Base-by-base conservation (phyloP, 2,329 filamentous ascomycete species). In the Akanthomyces lecanii region DNA sequence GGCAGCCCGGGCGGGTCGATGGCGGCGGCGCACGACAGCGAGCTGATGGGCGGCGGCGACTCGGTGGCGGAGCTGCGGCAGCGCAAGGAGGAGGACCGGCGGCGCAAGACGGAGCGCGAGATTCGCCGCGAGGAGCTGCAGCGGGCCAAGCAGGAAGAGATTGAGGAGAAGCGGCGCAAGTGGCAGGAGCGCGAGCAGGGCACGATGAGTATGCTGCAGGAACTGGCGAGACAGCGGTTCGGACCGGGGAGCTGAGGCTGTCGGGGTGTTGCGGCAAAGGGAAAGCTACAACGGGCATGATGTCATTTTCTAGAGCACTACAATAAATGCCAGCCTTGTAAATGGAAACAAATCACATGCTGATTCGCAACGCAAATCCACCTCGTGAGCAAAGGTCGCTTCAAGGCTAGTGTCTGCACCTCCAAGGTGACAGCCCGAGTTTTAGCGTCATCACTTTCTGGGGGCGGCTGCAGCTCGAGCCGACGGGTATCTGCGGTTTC, bases 21-120 rank as follows among this genome's bases (percentile, higher is more conserved):
- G 79, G 75, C 0, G 82, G 70, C 59, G 75, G 66, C 83, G 79
- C 82, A 83, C 0, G 93, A 96, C 14, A 79, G 79, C 18, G 90
- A 96, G 61, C 73, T 98, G 30, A 89, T 97, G 86, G 91, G 91
- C 4, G 88, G 83, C 1, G 88, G 83, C 51, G 83, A 83, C 54
- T 82, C 81, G 14, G 69, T 88, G n/a, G 84, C 82, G 1, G 89
- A 92, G 64, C 86, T 88, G 67, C 93, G 89, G 78, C 82, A 81
- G 69, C 78, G 84, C 72, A 85, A 89, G 74, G 83, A 85, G 67
- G 83, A 80, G 63, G 80, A 86, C 69, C 85, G 91, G 76, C 79
- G 84, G 68, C 88, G 88, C 76, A 96, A 94, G 82, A 91, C 87
- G 68, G 92, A 97, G 75, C 76, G 93, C 59, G 92, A 97, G 80